A percentile compares a stretch with the other conserved stretches of the same genome.
Evolutionary conservation across 2,329 filamentous ascomycete genomes (phyloP).

Genomic region (Cladosporium velox): DNA sequence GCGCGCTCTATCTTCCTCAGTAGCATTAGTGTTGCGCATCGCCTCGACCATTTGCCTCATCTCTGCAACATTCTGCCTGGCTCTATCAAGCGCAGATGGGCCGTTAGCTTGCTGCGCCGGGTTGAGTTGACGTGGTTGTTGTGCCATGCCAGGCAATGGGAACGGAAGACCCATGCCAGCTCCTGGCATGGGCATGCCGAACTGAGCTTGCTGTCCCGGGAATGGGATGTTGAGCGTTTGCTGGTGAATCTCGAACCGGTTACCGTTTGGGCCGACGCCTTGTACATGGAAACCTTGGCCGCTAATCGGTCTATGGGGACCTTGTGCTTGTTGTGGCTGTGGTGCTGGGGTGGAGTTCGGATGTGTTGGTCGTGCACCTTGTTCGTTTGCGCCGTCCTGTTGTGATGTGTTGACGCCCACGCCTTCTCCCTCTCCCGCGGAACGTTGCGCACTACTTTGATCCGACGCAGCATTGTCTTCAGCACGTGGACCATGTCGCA

Average conservation of each 20-base stretch:
- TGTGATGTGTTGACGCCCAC: not conserved
- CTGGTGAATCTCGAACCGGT: constrained; percentile 35
- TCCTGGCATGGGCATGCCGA: constrained; percentile 7
- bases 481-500: not conserved
- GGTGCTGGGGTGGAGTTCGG: not conserved
- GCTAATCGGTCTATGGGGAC: constrained; percentile 23
- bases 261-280: constrained; percentile 33
- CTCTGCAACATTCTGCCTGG: constrained; percentile 35
- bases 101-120: constrained; percentile 16
- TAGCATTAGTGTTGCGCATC: constrained; percentile 26
- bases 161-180: constrained; percentile 20
- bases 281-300: constrained; percentile 34
- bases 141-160: constrained; percentile 20
- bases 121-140: constrained; percentile 7
- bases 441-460: not conserved
- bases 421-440: not conserved
- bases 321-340: constrained; percentile 13
- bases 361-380: not conserved
- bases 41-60: constrained; percentile 37
- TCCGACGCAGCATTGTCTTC: not conserved
- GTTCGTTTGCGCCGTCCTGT: not conserved
- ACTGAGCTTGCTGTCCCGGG: constrained; percentile 15
- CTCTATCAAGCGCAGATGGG: constrained; percentile 34
- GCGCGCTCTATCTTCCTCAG: constrained; percentile 30
- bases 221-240: constrained; percentile 28